phyloP scores from a whole-genome alignment of 192 early-diverging fungal species.

The Dispira parvispora region DNA sequence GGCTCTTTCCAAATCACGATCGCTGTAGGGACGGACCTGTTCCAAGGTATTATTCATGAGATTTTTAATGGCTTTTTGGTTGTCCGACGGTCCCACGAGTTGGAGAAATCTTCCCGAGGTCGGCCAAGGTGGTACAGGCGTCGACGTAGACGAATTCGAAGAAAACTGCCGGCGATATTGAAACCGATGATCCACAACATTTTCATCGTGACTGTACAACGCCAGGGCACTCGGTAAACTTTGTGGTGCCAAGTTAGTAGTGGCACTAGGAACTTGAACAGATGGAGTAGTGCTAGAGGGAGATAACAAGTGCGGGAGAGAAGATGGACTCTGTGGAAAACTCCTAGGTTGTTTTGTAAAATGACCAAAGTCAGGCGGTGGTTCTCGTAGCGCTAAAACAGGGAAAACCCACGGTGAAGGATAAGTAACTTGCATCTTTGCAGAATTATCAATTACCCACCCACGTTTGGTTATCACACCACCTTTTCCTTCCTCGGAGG shows the following conservation, averaged over 20 bases:
- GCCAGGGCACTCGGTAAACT: too few relatives aligned
- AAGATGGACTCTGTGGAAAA: too few relatives aligned
- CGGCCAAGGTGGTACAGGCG: not conserved
- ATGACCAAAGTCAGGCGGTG: too few relatives aligned
- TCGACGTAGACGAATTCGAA: not conserved
- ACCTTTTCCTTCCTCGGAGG: not conserved
- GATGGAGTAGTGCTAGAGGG: too few relatives aligned
- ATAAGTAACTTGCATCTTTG: not conserved
- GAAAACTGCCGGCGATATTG: not conserved
- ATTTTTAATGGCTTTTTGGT: not conserved
- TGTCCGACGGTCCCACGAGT: conserved; percentile 10
- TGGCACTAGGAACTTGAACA: too few relatives aligned
- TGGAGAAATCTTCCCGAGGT: not conserved
- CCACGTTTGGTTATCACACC: too few relatives aligned
- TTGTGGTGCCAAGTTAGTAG: too few relatives aligned
- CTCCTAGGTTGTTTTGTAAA: too few relatives aligned
- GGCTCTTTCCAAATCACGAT: conserved; percentile 18
- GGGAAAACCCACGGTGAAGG: not conserved
- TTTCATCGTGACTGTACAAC: too few relatives aligned
- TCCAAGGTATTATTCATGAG: conserved; percentile 9
- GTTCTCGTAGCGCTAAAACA: too few relatives aligned
- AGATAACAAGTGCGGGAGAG: too few relatives aligned
- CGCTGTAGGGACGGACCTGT: conserved; percentile 14
- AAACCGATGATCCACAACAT: conserved; percentile 2
- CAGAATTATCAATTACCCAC: not conserved